A percentile compares a stretch with the other conserved stretches of the same genome.
phyloP scores from a whole-genome alignment of 2,329 filamentous ascomycete genomes.

The Aspergillus intermedius region DNA sequence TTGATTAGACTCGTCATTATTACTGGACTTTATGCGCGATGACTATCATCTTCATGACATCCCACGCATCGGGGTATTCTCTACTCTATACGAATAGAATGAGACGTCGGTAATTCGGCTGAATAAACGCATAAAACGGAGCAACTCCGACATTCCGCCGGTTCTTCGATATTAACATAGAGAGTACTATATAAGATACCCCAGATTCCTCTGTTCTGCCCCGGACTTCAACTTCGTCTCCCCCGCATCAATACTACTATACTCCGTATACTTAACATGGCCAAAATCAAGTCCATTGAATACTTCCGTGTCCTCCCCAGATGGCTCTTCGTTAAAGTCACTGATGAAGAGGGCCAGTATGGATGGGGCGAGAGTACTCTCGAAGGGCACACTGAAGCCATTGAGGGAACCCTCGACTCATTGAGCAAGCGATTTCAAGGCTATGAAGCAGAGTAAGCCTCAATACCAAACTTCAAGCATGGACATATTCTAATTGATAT shows the following conservation, averaged over 20 bases:
- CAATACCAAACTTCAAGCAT: not conserved
- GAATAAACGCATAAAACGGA: too few relatives aligned
- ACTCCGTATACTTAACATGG: slow-evolving; percentile 39
- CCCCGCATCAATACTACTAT: not conserved
- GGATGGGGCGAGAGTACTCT: slow-evolving; percentile 72
- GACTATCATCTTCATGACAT: too few relatives aligned
- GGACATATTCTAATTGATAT: not conserved
- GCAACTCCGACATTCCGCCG: too few relatives aligned
- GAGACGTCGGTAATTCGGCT: too few relatives aligned
- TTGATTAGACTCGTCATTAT: too few relatives aligned
- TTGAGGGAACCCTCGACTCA: slow-evolving; percentile 66
- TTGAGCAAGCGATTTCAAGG: slow-evolving; percentile 57
- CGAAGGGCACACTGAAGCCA: slow-evolving; percentile 66
- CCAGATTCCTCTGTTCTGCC: too few relatives aligned
- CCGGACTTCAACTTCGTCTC: not conserved
- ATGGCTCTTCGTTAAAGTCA: slow-evolving; percentile 73
- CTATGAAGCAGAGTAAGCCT: slow-evolving; percentile 60
- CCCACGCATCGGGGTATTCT: too few relatives aligned
- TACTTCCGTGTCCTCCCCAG: slow-evolving; percentile 69
- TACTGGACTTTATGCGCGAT: too few relatives aligned
- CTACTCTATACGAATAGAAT: too few relatives aligned
- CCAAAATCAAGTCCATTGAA: slow-evolving; percentile 59
- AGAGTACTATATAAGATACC: too few relatives aligned
- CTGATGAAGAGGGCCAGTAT: slow-evolving; percentile 55
- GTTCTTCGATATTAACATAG: too few relatives aligned